Evolutionary conservation across 2,329 filamentous ascomycete genomes (phyloP).

Genomic region (Colletotrichum gigasporum): DNA sequence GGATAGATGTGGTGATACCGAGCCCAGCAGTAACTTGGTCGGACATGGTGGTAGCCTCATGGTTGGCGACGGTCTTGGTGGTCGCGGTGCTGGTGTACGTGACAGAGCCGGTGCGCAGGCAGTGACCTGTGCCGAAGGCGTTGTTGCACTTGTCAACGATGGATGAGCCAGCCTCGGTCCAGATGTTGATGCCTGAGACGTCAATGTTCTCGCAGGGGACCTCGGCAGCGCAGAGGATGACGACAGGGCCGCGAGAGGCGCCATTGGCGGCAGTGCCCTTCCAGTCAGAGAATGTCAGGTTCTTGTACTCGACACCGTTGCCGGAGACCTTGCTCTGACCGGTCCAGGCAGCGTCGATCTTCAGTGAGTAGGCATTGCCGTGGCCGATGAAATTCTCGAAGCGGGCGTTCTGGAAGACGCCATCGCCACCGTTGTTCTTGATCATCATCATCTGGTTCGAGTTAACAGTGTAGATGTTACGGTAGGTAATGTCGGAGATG

Average conservation of each 20-base stretch:
- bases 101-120: slow-evolving; percentile 35
- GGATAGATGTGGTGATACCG: slow-evolving; percentile 17
- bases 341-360: slow-evolving; percentile 64
- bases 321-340: slow-evolving; percentile 52
- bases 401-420: slow-evolving; percentile 57
- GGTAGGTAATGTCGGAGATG: slow-evolving; percentile 62
- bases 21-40: slow-evolving; percentile 18
- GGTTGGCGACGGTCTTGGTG: slow-evolving; percentile 18
- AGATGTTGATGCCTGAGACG: slow-evolving; percentile 61
- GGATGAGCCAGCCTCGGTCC: slow-evolving; percentile 55
- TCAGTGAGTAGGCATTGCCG: slow-evolving; percentile 65
- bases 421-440: slow-evolving; percentile 67
- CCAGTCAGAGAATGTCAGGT: slow-evolving; percentile 66
- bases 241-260: slow-evolving; percentile 59
- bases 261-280: slow-evolving; percentile 62
- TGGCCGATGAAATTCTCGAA: slow-evolving; percentile 70
- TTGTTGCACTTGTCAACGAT: slow-evolving; percentile 56
- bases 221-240: slow-evolving; percentile 58
- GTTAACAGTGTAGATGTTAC: slow-evolving; percentile 66
- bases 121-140: slow-evolving; percentile 58
- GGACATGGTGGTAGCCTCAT: slow-evolving; percentile 23
- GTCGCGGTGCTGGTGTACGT: slow-evolving; percentile 24
- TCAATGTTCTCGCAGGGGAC: slow-evolving; percentile 62
- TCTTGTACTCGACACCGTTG: slow-evolving; percentile 59
- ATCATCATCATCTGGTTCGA: slow-evolving; percentile 72